Evolutionary conservation across 352 stramenopile genomes (phyloP).

Genomic region (Phytophthora capsici): DNA sequence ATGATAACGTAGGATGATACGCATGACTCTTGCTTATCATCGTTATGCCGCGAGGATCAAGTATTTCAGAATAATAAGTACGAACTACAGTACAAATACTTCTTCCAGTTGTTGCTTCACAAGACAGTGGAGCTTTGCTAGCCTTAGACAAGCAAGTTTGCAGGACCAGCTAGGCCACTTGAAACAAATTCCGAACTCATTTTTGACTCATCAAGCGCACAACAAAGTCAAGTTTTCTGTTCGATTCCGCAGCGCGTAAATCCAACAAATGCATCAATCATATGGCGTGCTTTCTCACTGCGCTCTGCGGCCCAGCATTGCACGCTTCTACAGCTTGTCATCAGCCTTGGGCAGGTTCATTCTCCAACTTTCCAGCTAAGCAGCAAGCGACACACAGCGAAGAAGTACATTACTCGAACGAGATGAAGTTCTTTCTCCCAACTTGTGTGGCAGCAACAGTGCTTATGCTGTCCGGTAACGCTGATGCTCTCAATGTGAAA

Average conservation of each 20-base stretch:
- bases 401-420: not conserved
- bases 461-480: slow-evolving; percentile 14
- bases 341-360: not conserved
- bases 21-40: too few relatives aligned
- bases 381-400: not conserved
- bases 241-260: not conserved
- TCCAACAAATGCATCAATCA: not conserved
- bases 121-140: too few relatives aligned
- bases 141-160: too few relatives aligned
- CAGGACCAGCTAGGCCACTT: too few relatives aligned
- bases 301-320: not conserved
- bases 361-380: slow-evolving; percentile 9
- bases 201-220: not conserved
- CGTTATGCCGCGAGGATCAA: too few relatives aligned
- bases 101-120: too few relatives aligned
- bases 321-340: slow-evolving; percentile 1
- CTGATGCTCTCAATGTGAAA: slow-evolving; percentile 53
- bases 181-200: too few relatives aligned
- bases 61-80: too few relatives aligned
- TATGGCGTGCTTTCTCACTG: not conserved
- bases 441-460: slow-evolving; percentile 16
- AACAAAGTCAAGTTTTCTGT: not conserved
- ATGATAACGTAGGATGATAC: too few relatives aligned
- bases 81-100: too few relatives aligned
- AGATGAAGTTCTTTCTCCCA: slow-evolving; percentile 40